phyloP scores from a whole-genome alignment of 352 stramenopile genomes.

The Pythium volutum region DNA sequence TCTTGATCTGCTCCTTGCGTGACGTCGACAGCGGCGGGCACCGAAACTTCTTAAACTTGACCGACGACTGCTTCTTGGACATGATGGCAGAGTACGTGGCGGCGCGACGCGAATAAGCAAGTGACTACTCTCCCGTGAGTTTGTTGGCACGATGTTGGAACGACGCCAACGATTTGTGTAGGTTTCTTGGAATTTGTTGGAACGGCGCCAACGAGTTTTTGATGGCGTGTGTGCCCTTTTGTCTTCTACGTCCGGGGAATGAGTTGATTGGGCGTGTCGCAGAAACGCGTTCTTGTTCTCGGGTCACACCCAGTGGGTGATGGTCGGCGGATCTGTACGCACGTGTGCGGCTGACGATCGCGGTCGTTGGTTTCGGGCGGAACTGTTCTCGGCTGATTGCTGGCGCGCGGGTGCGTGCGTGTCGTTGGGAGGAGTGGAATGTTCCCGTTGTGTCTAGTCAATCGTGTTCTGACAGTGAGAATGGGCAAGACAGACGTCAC shows the following conservation, averaged over 20 bases:
- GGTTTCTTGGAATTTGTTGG: too few relatives aligned
- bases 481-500: neutral
- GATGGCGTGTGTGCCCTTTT: too few relatives aligned
- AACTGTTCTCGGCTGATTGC: slow-evolving; percentile 10
- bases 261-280: neutral
- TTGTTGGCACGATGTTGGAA: neutral
- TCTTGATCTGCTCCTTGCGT: slow-evolving; percentile 61
- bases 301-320: neutral
- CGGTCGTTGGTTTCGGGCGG: neutral
- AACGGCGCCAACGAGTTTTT: too few relatives aligned
- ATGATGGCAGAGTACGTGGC: too few relatives aligned
- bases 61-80: slow-evolving; percentile 44
- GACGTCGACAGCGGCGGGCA: slow-evolving; percentile 63
- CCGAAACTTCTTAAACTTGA: slow-evolving; percentile 77
- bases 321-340: neutral
- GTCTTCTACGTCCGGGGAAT: too few relatives aligned
- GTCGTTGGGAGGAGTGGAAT: neutral
- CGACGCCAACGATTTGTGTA: too few relatives aligned
- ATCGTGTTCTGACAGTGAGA: neutral
- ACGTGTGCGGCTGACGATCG: slow-evolving; percentile 1
- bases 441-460: neutral
- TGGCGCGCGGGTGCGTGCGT: neutral
- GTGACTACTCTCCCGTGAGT: too few relatives aligned
- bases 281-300: neutral
- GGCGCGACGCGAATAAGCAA: neutral